Conservation (phyloP, 75 land plant species). For the Picea glauca region DNA sequence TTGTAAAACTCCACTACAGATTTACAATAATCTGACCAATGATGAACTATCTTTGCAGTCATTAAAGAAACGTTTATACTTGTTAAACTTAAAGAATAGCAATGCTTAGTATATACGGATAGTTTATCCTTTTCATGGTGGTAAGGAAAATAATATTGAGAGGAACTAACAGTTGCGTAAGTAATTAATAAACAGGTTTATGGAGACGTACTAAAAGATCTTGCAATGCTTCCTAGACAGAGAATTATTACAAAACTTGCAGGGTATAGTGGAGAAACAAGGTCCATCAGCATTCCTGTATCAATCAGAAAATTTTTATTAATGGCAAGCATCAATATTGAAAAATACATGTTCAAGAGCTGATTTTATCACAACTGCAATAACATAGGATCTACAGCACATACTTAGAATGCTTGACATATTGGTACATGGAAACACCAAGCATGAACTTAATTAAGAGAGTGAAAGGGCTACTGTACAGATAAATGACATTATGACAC, state of each 20-base stretch:
- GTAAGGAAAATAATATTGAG: not conserved
- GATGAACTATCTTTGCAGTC: not conserved
- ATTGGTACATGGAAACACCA: not conserved
- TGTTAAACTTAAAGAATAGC: not conserved
- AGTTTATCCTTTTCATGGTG: not conserved
- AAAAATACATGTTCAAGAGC: not conserved
- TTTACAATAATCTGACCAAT: not conserved
- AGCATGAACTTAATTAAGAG: too few species aligned
- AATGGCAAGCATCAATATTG: not conserved
- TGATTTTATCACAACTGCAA: not conserved
- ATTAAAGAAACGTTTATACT: not conserved
- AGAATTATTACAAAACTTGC: slow-evolving; percentile 68
- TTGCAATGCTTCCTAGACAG: slow-evolving; percentile 90
- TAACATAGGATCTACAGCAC: not conserved
- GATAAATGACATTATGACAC: not conserved
- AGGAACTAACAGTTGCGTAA: not conserved
- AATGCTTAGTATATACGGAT: not conserved
- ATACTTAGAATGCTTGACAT: not conserved
- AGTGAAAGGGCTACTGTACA: not conserved
- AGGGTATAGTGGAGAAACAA: slow-evolving; percentile 91
- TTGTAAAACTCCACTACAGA: not conserved
- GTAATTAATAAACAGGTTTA: not conserved
- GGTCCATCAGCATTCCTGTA: slow-evolving; percentile 98
- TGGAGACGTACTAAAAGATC: slow-evolving; percentile 87
- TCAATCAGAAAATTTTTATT: slow-evolving; percentile 6